Conservation (phyloP, 495 filamentous ascomycete species). For the Penicillium cosmopolitanum region DNA sequence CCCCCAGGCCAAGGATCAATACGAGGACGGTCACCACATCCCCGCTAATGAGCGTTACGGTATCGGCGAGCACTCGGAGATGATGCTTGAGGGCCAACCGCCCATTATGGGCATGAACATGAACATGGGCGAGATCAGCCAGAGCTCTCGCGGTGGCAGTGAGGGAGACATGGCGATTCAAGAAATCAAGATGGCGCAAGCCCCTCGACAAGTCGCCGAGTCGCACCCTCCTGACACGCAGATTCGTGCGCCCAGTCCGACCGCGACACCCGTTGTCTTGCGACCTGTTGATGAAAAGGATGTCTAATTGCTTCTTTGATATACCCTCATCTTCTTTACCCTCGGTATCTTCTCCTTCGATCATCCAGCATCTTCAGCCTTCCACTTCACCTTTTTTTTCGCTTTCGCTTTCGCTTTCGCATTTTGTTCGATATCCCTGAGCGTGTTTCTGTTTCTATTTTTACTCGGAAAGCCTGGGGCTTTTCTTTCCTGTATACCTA, state of each 20-base stretch:
- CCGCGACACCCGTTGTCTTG: slow-evolving; percentile 16
- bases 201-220: slow-evolving; percentile 40
- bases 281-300: slow-evolving; percentile 33
- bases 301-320: not conserved
- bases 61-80: slow-evolving; percentile 75
- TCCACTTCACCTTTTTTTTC: slow-evolving; percentile 11
- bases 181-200: slow-evolving; percentile 41
- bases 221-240: slow-evolving; percentile 33
- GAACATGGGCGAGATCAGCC: slow-evolving; percentile 44
- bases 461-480: slow-evolving; percentile 30
- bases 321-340: not conserved
- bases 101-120: slow-evolving; percentile 41
- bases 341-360: slow-evolving; percentile 1
- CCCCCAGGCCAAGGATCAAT: slow-evolving; percentile 73
- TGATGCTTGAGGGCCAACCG: slow-evolving; percentile 65
- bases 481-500: slow-evolving; percentile 17
- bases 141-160: slow-evolving; percentile 44
- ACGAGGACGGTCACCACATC: slow-evolving; percentile 62
- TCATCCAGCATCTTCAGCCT: slow-evolving; percentile 6
- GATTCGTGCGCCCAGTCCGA: slow-evolving; percentile 11
- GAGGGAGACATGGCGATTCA: slow-evolving; percentile 40
- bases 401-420: slow-evolving; percentile 11
- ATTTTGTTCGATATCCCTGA: slow-evolving; percentile 37
- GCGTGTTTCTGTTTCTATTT: slow-evolving; percentile 27
- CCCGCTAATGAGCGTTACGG: slow-evolving; percentile 76